Conservation (phyloP, 805 yeast species). For the Barnettozyma pratensis region DNA sequence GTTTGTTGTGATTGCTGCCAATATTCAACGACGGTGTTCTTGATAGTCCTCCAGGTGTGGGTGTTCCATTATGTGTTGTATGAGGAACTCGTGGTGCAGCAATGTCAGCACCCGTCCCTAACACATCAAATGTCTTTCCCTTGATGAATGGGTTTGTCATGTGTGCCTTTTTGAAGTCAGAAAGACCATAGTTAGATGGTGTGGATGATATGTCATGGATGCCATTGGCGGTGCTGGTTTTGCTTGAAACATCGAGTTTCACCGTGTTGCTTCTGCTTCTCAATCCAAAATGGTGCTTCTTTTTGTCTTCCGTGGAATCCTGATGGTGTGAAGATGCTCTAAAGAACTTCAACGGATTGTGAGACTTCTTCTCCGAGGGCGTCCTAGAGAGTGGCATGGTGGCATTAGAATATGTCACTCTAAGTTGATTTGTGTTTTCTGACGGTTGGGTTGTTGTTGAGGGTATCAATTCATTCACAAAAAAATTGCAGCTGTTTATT, state of each 20-base stretch:
- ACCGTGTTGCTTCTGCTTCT: slow-evolving; percentile 6
- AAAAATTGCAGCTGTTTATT: not conserved
- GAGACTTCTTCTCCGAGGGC: slow-evolving; percentile 6
- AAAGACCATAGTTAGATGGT: not conserved
- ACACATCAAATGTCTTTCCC: slow-evolving; percentile 4
- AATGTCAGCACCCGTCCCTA: slow-evolving; percentile 23
- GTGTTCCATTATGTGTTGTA: slow-evolving; percentile 3
- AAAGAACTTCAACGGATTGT: slow-evolving; percentile 8
- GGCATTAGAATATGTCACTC: not conserved
- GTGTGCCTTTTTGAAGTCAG: slow-evolving; percentile 1
- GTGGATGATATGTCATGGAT: not conserved
- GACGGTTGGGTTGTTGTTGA: not conserved
- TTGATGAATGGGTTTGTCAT: slow-evolving; percentile 8
- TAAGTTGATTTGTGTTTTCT: not conserved
- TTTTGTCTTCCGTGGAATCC: slow-evolving; percentile 1
- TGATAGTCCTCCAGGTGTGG: slow-evolving; percentile 5
- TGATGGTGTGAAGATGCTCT: slow-evolving; percentile 7
- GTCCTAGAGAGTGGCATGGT: slow-evolving; percentile 4
- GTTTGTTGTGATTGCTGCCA: slow-evolving; percentile 3
- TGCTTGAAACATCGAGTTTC: not conserved
- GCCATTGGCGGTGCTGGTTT: not conserved
- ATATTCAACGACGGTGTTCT: slow-evolving; percentile 9
- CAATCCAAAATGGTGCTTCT: slow-evolving; percentile 4
- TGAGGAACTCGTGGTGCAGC: slow-evolving; percentile 21
- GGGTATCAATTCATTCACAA: not conserved